phyloP scores from a whole-genome alignment of 1,284 basidiomycete genomes.

The Austroboletus rostrupii region DNA sequence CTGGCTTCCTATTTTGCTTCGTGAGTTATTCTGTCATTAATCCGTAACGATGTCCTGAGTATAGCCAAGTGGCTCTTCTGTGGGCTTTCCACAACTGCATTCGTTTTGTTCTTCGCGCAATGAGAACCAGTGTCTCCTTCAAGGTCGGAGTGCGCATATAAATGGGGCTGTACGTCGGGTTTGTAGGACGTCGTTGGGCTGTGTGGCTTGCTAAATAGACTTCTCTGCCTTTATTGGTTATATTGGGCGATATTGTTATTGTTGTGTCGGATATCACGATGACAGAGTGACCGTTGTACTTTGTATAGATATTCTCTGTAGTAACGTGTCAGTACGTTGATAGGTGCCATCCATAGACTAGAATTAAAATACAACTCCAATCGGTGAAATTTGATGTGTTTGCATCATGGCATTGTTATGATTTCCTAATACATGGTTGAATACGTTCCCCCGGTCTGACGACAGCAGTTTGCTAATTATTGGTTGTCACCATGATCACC shows the following conservation, averaged over 20 bases:
- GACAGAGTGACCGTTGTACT: slow-evolving; percentile 12
- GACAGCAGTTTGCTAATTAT: too few species aligned
- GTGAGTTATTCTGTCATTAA: slow-evolving; percentile 44
- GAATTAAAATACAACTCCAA: neutral
- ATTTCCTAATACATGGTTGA: too few species aligned
- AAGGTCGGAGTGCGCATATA: slow-evolving; percentile 41
- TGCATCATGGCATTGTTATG: too few species aligned
- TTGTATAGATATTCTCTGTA: slow-evolving; percentile 16
- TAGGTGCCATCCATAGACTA: neutral
- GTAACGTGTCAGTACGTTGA: slow-evolving; percentile 18
- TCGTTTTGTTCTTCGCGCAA: slow-evolving; percentile 51
- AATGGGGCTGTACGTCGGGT: slow-evolving; percentile 6
- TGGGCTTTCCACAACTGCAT: slow-evolving; percentile 63
- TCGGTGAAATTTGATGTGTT: too few species aligned
- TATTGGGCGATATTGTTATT: slow-evolving; percentile 12
- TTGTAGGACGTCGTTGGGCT: slow-evolving; percentile 2
- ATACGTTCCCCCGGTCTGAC: too few species aligned
- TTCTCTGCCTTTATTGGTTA: slow-evolving; percentile 1
- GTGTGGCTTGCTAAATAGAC: slow-evolving; percentile 4
- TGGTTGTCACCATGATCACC: too few species aligned
- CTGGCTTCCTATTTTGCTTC: slow-evolving; percentile 87
- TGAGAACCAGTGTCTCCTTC: slow-evolving; percentile 49
- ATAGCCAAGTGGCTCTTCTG: slow-evolving; percentile 53
- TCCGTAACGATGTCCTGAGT: slow-evolving; percentile 20
- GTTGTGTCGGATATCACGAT: slow-evolving; percentile 21